Conservation (phyloP, 495 filamentous ascomycete species). For the Cercophora scortea region DNA sequence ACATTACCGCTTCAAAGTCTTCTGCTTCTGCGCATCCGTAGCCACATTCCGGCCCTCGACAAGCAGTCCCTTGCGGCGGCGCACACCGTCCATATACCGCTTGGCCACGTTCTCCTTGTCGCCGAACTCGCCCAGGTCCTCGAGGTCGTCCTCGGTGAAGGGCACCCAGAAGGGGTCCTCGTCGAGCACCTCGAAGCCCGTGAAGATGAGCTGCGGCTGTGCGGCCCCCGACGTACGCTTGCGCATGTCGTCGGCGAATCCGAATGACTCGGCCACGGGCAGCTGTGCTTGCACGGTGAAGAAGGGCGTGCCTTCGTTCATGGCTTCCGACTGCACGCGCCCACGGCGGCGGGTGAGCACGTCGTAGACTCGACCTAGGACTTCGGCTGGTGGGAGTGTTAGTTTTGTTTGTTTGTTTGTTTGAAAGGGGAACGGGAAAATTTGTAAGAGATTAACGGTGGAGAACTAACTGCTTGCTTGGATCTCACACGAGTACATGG, state of each 20-base stretch:
- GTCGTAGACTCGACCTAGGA: conserved; percentile 88
- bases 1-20: conserved; percentile 83
- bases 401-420: neutral
- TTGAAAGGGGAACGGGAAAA: neutral
- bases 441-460: too few relatives aligned
- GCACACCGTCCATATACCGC: conserved; percentile 86
- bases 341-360: conserved; percentile 88
- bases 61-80: conserved; percentile 76
- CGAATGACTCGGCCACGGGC: conserved; percentile 90
- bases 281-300: conserved; percentile 83
- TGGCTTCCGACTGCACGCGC: conserved; percentile 76
- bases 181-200: conserved; percentile 84
- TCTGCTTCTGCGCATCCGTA: conserved; percentile 92
- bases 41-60: conserved; percentile 67
- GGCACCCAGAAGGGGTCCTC: conserved; percentile 97
- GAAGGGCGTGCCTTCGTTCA: conserved; percentile 94
- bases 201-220: conserved; percentile 86
- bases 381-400: conserved; percentile 52
- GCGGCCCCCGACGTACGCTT: conserved; percentile 88
- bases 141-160: conserved; percentile 90
- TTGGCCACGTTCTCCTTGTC: conserved; percentile 94
- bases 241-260: conserved; percentile 91
- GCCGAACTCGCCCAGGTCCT: conserved; percentile 89
- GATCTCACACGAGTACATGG: conserved; percentile 98
- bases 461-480: conserved; percentile 73